Evolutionary conservation across 1,284 basidiomycete species (phyloP), one percentile per base, ranked within the genome.

Genomic region (Singerocomus inundabilis): DNA sequence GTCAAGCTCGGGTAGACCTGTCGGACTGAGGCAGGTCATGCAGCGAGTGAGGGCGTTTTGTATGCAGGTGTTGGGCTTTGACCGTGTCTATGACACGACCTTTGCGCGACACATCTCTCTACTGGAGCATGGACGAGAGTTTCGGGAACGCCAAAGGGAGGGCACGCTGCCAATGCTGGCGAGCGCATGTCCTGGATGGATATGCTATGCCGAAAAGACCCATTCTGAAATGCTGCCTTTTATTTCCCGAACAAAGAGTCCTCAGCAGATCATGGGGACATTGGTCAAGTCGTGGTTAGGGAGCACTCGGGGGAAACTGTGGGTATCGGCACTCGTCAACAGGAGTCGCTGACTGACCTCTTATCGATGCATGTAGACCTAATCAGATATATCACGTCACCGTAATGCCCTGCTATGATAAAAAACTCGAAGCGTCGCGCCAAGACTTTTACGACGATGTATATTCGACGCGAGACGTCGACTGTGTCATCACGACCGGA

Each of bases 361-460:
- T 30, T 28, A 16, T 48, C 48, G 36, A 5, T 5, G n/a, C 13
- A 11, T 28, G 18, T 60, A 93, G 88, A 29, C 88, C 91, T 1
- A 76, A 88, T 60, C 76, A 91, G 60, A 81, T 98, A 46, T 99
- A 98, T 69, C 97, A 99, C 62, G 91, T 98, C 53, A 83, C 93
- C 0, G 93, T 98, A 35, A 99, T 99, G 95, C 95, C 96, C 1
- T 99, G 97, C 72, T 99, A 98, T 70, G 97, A 99, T 78, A 99
- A 99, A 74, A 99, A 99, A 68, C 85, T 99, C 25, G 97, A 99
- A 72, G 96, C 97, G 0, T 95, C 92, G 13, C 80, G 97, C 25
- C 79, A 85, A 41, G 93, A 97, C 66, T 98, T 97, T 67, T 91
- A 91, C 67, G 85, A 86, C 53, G 85, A 85, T 15, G 61, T 79